Evolutionary conservation across 257 asterid genomes (phyloP), one percentile per base, ranked within the genome.

Genomic region (Catharanthus roseus): DNA sequence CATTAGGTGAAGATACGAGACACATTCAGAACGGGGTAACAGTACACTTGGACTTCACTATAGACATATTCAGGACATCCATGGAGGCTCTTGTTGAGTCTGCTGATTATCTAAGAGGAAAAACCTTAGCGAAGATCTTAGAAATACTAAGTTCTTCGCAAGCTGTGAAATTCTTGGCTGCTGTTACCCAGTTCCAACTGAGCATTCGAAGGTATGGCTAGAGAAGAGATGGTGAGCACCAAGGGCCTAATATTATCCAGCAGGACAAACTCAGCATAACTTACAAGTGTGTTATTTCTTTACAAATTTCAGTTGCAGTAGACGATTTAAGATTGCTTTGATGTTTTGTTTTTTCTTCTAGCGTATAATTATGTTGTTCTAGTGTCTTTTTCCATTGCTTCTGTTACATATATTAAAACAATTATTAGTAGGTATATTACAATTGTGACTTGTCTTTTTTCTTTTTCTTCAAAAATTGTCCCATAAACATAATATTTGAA

Each of bases 21-120:
- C 33, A 29, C 61, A 64, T 31, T 39, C 69, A 1, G 67, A 77
- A 80, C 19, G 82, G 84, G 39, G 70, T 9, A 38, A 23, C 19
- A 26, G 18, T 38, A 4, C 67, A 34, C 49, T 6, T 66, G 74
- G 81, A 78, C 1, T 49, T 70, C 15, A 44, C 62, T 1, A 9
- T 72, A 0, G 84, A 72, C 45, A 71, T 65, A 28, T 39, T 78
- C 19, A 66, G 63, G 28, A 24, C 24, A 58, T 54, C 82, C 18
- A 72, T 78, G 83, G 83, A 72, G 74, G 72, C 36, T n/a, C 56
- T 82, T 9, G 73, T 84, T 2, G 78, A 76, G 39, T 64, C 78
- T 6, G 88, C 84, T 16, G 87, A 86, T 62, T n/a, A 66, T 49
- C 50, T 82, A 68, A 83, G 84, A 42, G 67, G 15, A 54, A 86